Percentiles rank a stretch among this genome's conserved stretches.
phyloP scores from a whole-genome alignment of 257 asterid species.

The Sherardia arvensis region DNA sequence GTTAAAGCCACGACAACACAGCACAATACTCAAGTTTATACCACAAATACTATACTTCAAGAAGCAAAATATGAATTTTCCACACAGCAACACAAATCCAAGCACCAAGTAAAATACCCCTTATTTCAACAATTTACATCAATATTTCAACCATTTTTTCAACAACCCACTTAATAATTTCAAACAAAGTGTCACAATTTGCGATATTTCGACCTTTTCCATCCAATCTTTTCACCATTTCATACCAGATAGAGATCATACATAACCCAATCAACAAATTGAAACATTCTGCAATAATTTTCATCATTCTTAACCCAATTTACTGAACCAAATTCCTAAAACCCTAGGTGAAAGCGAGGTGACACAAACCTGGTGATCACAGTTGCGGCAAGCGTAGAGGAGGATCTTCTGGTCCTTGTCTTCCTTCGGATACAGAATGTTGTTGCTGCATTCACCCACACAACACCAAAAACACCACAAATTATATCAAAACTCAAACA shows the following conservation, averaged over 20 bases:
- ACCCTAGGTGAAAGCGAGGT: background rate
- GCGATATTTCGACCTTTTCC: background rate
- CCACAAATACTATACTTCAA: background rate
- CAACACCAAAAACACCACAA: background rate
- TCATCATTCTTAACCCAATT: background rate
- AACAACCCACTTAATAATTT: too few species aligned
- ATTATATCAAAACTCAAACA: background rate
- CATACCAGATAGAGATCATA: background rate
- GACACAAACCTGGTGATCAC: constrained; percentile 68
- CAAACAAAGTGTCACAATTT: too few species aligned
- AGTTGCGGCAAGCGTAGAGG: constrained; percentile 84
- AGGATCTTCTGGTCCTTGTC: constrained; percentile 72
- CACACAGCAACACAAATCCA: background rate
- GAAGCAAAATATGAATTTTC: background rate
- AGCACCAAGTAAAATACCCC: background rate
- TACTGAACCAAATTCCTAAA: background rate
- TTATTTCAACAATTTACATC: background rate
- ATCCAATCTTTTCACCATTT: background rate
- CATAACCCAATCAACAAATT: background rate
- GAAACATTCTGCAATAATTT: background rate
- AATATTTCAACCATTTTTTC: background rate
- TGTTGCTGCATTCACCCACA: constrained; percentile 36
- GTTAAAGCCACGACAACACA: background rate
- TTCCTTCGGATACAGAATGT: constrained; percentile 77
- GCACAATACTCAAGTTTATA: background rate